A percentile compares a stretch with the other conserved stretches of the same genome.
Evolutionary conservation across 129 eudicot genomes (phyloP).

Genomic region (Pseudognaphalium luteoalbum): DNA sequence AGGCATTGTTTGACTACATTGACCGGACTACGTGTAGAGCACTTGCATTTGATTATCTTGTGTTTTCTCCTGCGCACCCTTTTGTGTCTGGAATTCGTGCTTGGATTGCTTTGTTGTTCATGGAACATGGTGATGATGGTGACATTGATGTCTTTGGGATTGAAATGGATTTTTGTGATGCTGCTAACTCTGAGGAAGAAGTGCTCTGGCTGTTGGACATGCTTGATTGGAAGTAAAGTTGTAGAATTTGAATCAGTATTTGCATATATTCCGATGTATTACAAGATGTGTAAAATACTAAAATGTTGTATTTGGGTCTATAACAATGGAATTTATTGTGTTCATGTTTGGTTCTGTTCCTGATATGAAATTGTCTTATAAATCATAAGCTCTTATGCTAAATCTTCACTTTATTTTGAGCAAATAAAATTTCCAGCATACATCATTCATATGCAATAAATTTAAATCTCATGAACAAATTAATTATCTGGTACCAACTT

Average conservation of each 20-base stretch:
- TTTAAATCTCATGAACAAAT: no score
- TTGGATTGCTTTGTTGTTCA: conserved; percentile 78
- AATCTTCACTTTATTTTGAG: background rate
- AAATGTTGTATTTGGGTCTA: conserved; percentile 9
- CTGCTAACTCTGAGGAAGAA: conserved; percentile 73
- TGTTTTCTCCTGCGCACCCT: conserved; percentile 69
- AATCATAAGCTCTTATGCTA: background rate
- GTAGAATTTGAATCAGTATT: background rate
- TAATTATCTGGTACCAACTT: no score
- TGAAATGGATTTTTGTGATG: conserved; percentile 82
- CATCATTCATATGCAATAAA: background rate
- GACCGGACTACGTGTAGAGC: conserved; percentile 78
- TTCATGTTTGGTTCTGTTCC: background rate
- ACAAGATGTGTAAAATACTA: background rate
- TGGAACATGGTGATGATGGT: conserved; percentile 58
- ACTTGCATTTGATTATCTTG: conserved; percentile 76
- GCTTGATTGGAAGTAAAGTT: conserved; percentile 81
- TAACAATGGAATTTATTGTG: background rate
- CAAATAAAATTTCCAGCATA: no score
- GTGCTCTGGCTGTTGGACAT: conserved; percentile 87
- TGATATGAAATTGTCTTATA: background rate
- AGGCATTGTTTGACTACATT: conserved; percentile 60
- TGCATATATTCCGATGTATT: background rate
- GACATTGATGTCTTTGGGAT: conserved; percentile 74
- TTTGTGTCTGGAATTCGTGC: conserved; percentile 87